phyloP scores from a whole-genome alignment of 2,329 filamentous ascomycete genomes.

The Exophiala sp. region DNA sequence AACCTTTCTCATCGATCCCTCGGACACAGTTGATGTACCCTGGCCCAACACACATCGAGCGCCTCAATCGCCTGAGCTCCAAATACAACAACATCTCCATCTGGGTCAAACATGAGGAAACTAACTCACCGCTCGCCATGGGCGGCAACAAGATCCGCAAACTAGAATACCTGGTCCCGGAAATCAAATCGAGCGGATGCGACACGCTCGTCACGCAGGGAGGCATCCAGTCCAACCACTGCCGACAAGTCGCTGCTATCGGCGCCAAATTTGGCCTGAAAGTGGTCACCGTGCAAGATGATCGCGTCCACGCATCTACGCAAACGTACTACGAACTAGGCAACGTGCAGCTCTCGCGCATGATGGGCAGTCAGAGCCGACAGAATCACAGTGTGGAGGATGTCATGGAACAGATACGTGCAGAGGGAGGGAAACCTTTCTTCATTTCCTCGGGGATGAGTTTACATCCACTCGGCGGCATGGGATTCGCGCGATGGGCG shows the following conservation, averaged over 20 bases:
- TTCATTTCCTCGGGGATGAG: conserved; percentile 7
- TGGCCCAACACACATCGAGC: conserved; percentile 65
- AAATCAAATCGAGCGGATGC: conserved; percentile 30
- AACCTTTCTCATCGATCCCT: conserved; percentile 61
- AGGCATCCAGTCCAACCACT: conserved; percentile 39
- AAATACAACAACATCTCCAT: not conserved
- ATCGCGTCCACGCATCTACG: too few species aligned
- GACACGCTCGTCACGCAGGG: conserved; percentile 37
- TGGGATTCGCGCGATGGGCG: conserved; percentile 10
- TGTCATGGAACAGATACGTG: not conserved
- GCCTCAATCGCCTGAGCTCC: conserved; percentile 61
- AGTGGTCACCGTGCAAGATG: conserved; percentile 12
- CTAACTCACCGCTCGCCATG: conserved; percentile 34
- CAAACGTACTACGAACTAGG: too few species aligned
- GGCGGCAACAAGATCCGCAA: conserved; percentile 41
- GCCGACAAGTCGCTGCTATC: conserved; percentile 35
- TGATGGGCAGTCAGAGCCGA: too few species aligned
- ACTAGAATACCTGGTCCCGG: conserved; percentile 38
- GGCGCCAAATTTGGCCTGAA: conserved; percentile 32
- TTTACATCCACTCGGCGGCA: conserved; percentile 6
- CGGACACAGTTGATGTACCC: conserved; percentile 58
- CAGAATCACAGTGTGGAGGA: not conserved
- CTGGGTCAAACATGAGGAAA: conserved; percentile 25
- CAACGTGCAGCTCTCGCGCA: too few species aligned
- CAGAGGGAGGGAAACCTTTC: conserved; percentile 2